phyloP scores from a whole-genome alignment of 1,284 basidiomycete genomes.

The Lentinula novae-zelandiae region DNA sequence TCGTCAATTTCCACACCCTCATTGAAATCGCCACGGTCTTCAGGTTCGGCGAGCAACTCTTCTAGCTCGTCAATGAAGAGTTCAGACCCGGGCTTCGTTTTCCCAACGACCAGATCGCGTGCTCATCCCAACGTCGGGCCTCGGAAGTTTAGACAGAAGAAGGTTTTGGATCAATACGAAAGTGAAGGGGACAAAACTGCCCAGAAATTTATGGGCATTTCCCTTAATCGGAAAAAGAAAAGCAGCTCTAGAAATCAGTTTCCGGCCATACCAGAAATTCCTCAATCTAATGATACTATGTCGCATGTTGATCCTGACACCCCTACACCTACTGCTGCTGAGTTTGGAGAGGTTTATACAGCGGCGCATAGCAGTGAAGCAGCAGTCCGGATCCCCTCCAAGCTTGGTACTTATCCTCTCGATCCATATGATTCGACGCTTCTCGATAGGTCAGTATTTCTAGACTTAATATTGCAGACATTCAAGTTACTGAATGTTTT shows the following conservation, averaged over 20 bases:
- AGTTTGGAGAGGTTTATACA: neutral
- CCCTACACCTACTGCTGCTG: neutral
- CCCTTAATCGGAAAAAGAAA: neutral
- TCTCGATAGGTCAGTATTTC: constrained; percentile 12
- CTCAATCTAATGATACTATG: neutral
- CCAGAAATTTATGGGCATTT: constrained; percentile 1
- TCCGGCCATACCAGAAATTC: neutral
- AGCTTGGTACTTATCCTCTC: constrained; percentile 11
- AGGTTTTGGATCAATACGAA: neutral
- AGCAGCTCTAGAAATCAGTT: neutral
- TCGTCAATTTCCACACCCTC: neutral
- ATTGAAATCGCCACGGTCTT: neutral
- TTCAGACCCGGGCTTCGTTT: constrained; percentile 7
- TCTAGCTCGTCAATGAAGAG: neutral
- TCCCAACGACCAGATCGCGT: constrained; percentile 19
- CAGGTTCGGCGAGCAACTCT: neutral
- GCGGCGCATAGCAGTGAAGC: neutral
- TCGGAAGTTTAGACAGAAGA: constrained; percentile 3
- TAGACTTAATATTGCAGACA: neutral
- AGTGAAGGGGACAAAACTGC: neutral
- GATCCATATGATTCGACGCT: constrained; percentile 16
- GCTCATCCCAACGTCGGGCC: constrained; percentile 20
- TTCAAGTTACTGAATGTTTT: neutral
- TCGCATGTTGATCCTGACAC: neutral
- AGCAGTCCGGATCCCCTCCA: neutral